A percentile compares a stretch with the other conserved stretches of the same genome.
Evolutionary conservation across 1,139 yeast genomes (phyloP).

Genomic region (Geotrichum aggregatum): DNA sequence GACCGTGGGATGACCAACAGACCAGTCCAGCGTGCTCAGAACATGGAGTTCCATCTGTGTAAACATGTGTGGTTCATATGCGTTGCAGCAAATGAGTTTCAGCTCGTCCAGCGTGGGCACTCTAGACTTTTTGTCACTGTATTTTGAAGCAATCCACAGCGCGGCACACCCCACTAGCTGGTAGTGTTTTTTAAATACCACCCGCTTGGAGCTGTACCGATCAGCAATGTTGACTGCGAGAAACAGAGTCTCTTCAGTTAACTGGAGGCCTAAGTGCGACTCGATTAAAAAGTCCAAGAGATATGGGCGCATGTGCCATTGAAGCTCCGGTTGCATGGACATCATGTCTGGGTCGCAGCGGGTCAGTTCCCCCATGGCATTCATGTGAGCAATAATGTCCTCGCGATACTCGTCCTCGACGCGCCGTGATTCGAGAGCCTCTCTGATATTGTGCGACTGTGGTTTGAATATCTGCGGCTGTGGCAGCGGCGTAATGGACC

Average conservation of each 20-base stretch:
- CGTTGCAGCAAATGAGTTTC: slow-evolving; percentile 72
- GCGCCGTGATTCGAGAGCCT: slow-evolving; percentile 14
- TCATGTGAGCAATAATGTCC: slow-evolving; percentile 11
- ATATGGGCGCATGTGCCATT: slow-evolving; percentile 90
- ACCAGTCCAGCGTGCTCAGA: slow-evolving; percentile 80
- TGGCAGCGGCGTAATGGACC: neutral
- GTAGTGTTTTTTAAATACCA: slow-evolving; percentile 87
- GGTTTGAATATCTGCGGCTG: neutral
- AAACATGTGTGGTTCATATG: slow-evolving; percentile 86
- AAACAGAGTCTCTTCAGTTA: slow-evolving; percentile 76
- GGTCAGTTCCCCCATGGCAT: slow-evolving; percentile 6
- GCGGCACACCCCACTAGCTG: slow-evolving; percentile 92
- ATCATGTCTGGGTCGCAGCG: slow-evolving; percentile 53
- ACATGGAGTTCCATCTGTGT: slow-evolving; percentile 94
- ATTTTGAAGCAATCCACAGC: slow-evolving; percentile 91
- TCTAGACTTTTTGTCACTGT: slow-evolving; percentile 78
- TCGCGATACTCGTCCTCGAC: slow-evolving; percentile 16
- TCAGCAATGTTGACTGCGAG: slow-evolving; percentile 79
- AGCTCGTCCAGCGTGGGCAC: slow-evolving; percentile 81
- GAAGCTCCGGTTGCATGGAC: slow-evolving; percentile 85
- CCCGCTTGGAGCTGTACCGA: slow-evolving; percentile 84
- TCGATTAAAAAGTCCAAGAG: slow-evolving; percentile 79
- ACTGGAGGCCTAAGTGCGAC: slow-evolving; percentile 69
- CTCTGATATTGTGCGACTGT: neutral
- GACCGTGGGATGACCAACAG: slow-evolving; percentile 54